Conservation (phyloP, 1,284 basidiomycete genomes). For the Trametes versicolor region DNA sequence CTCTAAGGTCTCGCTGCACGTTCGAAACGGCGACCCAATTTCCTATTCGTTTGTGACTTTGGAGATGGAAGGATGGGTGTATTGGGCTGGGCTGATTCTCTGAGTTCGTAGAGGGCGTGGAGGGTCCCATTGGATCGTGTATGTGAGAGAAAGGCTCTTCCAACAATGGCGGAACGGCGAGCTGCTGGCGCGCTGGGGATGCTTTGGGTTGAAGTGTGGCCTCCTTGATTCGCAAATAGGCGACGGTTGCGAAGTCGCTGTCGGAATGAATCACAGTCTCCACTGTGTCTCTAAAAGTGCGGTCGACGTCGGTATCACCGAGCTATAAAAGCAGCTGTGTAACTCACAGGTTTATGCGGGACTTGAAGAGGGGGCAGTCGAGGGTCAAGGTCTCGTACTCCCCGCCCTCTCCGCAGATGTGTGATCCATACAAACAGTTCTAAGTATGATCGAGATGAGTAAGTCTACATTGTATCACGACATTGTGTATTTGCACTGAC, state of each 20-base stretch:
- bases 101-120: background rate
- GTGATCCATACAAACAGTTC: constrained; percentile 88
- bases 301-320: background rate
- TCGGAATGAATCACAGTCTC: constrained; percentile 82
- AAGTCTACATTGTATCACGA: background rate
- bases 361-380: constrained; percentile 91
- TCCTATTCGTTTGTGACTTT: constrained; percentile 38
- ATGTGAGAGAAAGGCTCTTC: constrained; percentile 52
- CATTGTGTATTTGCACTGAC: constrained; percentile 52
- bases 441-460: constrained; percentile 43
- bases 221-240: constrained; percentile 82
- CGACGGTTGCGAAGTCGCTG: constrained; percentile 85
- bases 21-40: constrained; percentile 70
- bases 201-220: constrained; percentile 70
- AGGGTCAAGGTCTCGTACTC: constrained; percentile 97
- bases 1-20: constrained; percentile 49
- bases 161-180: constrained; percentile 61
- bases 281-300: constrained; percentile 60
- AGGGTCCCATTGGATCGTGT: constrained; percentile 32
- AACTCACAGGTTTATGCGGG: constrained; percentile 76
- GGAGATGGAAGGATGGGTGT: background rate
- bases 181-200: constrained; percentile 25
- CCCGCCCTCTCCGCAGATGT: constrained; percentile 97
- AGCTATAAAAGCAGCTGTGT: background rate
- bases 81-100: background rate